These are phyloP conservation scores for Mycena alexandri DNA, from an alignment of 768 basidiomycete genomes.

Conservation along the genomic window DNA sequence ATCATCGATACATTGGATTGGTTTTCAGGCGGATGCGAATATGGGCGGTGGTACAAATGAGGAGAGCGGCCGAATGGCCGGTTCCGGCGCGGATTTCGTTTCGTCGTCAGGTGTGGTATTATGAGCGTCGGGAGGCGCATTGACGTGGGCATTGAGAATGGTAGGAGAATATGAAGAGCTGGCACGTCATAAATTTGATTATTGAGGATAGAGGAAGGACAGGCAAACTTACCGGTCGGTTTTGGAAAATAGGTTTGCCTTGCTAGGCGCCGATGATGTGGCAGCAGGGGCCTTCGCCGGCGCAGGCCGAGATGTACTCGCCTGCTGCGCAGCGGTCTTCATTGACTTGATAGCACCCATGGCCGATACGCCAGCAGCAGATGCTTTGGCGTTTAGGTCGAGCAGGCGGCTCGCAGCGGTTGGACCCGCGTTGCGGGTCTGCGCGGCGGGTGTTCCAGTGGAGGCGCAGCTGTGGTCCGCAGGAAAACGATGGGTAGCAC, in stretches of 20 bases:
- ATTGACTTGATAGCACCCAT: conserved; percentile 52
- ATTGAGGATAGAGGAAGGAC: conserved; percentile 48
- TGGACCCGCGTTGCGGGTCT: conserved; percentile 44
- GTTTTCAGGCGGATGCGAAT: conserved; percentile 72
- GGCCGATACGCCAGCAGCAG: conserved; percentile 48
- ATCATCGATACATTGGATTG: conserved; percentile 42
- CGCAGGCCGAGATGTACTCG: conserved; percentile 37
- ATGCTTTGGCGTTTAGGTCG: conserved; percentile 53
- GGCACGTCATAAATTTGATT: conserved; percentile 72
- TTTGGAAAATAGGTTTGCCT: conserved; percentile 54
- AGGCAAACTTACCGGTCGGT: conserved; percentile 74
- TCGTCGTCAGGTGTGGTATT: conserved; percentile 41
- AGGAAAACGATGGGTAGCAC: conserved; percentile 84
- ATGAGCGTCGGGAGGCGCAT: conserved; percentile 32
- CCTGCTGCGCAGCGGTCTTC: conserved; percentile 43
- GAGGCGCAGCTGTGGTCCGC: conserved; percentile 72
- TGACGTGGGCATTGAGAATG: conserved; percentile 28
- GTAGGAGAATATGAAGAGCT: conserved; percentile 56
- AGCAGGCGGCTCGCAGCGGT: conserved; percentile 55
- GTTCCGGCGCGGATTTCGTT: conserved; percentile 52
- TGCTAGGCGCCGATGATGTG: conserved; percentile 29
- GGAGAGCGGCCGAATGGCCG: conserved; percentile 52
- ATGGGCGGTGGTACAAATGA: conserved; percentile 78
- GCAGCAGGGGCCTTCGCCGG: conserved; percentile 37
- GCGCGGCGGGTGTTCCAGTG: conserved; percentile 32